Evolutionary conservation across 805 yeast genomes (phyloP), one percentile per base, ranked within the genome.

Genomic region (Candida golubevii): DNA sequence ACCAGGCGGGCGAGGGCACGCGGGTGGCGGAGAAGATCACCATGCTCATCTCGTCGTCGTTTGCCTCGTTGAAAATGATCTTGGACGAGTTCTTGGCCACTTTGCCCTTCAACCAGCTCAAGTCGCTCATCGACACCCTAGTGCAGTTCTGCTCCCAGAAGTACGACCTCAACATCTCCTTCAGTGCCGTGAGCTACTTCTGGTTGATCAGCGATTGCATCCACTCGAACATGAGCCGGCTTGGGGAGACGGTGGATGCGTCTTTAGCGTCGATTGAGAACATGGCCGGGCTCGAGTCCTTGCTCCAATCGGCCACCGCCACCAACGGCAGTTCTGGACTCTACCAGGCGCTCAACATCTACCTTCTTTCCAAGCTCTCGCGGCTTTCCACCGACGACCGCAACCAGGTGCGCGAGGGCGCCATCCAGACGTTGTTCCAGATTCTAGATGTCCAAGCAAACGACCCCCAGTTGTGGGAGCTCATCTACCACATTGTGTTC

Each of bases 161-260:
- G 1, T 71, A 69, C 49, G 96, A 91, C 52, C 62, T 91, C 51
- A 91, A 91, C 60, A 86, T 88, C 15, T 87, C 97, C 0, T 89
- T 91, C 59, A 87, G 95, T 39, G 83, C 97, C 0, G 85, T 89
- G 8, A 87, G 96, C 53, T 85, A 89, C 53, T 90, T 89, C 57
- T 91, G 98, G 98, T 62, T 85, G 12, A 79, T 93, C 4, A 86
- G 97, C 54, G 98, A 93, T 56, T 80, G 82, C 46, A 63, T 71
- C 31, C 65, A 63, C 39, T 51, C 58, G 8, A 46, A 43, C 9
- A 50, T 42, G 29, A 32, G 29, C 1, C 32, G 35, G 8, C 14
- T 23, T 15, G 41, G 39, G 29, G 41, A 15, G 5, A 18, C 11
- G 7, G 42, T 35, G 9, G 6, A 31, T 7, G 13, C 11, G 10